phyloP scores from a whole-genome alignment of 2,329 filamentous ascomycete genomes.

The Elsinoe perseae region DNA sequence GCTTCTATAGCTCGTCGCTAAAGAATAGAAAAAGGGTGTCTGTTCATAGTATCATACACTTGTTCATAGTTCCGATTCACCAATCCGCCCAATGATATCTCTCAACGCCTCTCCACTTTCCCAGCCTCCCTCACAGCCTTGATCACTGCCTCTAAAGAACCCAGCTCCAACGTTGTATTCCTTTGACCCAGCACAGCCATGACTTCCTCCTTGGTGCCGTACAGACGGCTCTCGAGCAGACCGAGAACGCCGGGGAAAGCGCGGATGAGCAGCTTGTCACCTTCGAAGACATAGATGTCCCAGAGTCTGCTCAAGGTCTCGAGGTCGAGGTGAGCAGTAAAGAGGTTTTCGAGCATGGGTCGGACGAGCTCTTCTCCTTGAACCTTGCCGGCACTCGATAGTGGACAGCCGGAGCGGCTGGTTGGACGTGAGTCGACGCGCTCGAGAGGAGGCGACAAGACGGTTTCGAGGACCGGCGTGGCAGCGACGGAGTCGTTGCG shows the following conservation, averaged over 20 bases:
- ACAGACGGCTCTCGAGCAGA: constrained; percentile 44
- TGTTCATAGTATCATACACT: constrained; percentile 9
- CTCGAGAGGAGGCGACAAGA: neutral
- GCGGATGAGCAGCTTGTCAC: constrained; percentile 62
- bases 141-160: constrained; percentile 36
- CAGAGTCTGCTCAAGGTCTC: constrained; percentile 60
- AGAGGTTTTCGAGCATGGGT: constrained; percentile 56
- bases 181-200: constrained; percentile 38
- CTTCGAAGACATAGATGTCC: constrained; percentile 79
- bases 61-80: neutral
- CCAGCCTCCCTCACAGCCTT: constrained; percentile 31
- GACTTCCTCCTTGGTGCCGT: constrained; percentile 38
- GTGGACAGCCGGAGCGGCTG: neutral
- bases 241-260: constrained; percentile 61
- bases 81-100: neutral
- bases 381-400: neutral
- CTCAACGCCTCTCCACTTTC: constrained; percentile 27
- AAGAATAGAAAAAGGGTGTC: neutral
- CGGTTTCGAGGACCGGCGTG: neutral
- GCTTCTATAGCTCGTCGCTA: neutral
- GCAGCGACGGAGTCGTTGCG: constrained; percentile 2
- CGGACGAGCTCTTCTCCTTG: constrained; percentile 20
- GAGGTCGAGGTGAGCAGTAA: constrained; percentile 49
- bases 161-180: constrained; percentile 29
- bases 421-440: constrained; percentile 18